A percentile compares a stretch with the other conserved stretches of the same genome.
Evolutionary conservation across 192 early-diverging fungal genomes (phyloP).

Genomic region (Pilaira anomala): DNA sequence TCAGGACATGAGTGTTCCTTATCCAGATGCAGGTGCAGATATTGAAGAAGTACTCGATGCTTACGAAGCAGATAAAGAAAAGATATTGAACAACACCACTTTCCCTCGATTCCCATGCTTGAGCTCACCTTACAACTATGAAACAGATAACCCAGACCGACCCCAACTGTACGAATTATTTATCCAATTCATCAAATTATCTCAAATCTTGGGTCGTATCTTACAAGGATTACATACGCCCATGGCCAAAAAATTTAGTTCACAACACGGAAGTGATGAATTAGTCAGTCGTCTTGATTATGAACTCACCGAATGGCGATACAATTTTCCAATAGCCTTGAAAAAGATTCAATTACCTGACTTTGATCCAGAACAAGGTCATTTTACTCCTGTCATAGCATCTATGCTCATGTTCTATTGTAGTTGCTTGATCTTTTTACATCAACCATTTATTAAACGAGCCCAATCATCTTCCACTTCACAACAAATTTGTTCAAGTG

Average conservation of each 20-base stretch:
- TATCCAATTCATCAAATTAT: conserved; percentile 25
- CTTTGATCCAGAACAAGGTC: neutral
- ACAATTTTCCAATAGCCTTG: conserved; percentile 10
- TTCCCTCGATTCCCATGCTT: conserved; percentile 19
- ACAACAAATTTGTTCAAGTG: neutral
- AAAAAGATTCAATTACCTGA: neutral
- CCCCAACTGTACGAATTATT: conserved; percentile 15
- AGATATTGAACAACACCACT: neutral
- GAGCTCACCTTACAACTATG: neutral
- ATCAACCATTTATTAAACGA: conserved; percentile 4
- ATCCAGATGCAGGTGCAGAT: conserved; percentile 17
- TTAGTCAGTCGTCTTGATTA: conserved; percentile 20
- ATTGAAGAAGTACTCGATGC: conserved; percentile 17
- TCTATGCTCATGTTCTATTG: conserved; percentile 7
- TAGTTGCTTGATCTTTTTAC: neutral
- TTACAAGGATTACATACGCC: conserved; percentile 20
- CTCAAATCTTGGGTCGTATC: conserved; percentile 22
- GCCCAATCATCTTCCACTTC: neutral
- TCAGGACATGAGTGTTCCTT: conserved; percentile 19
- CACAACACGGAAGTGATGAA: conserved; percentile 22
- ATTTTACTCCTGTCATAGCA: conserved; percentile 2
- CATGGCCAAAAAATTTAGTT: conserved; percentile 18
- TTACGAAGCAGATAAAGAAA: neutral
- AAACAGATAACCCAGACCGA: neutral
- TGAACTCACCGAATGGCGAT: conserved; percentile 24